A percentile compares a stretch with the other conserved stretches of the same genome.
These are phyloP conservation scores for Suillus clintonianus DNA, from an alignment of 768 basidiomycete genomes.

Conservation along the genomic window DNA sequence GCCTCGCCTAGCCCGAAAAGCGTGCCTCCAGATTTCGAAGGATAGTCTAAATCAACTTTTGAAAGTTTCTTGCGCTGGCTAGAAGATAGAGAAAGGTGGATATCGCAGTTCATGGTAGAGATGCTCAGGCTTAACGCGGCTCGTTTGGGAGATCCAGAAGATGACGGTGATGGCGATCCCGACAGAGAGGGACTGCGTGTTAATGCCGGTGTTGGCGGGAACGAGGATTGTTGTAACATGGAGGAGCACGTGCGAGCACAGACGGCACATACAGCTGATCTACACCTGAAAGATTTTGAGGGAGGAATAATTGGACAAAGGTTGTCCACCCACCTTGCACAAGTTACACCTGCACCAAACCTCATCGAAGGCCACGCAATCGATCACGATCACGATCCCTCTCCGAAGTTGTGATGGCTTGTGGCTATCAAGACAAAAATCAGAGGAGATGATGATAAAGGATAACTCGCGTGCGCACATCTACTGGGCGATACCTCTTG, in stretches of 20 bases:
- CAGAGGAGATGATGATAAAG: background rate
- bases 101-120: slow-evolving; percentile 23
- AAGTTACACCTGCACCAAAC: slow-evolving; percentile 12
- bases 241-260: slow-evolving; percentile 41
- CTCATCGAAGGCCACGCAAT: background rate
- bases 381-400: background rate
- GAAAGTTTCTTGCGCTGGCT: slow-evolving; percentile 30
- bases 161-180: slow-evolving; percentile 11
- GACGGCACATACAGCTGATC: slow-evolving; percentile 34
- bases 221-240: slow-evolving; percentile 29
- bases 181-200: slow-evolving; percentile 34
- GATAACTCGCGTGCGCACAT: slow-evolving; percentile 20
- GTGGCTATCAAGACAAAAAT: slow-evolving; percentile 14
- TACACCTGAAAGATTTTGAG: slow-evolving; percentile 25
- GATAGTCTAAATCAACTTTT: slow-evolving; percentile 16
- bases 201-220: slow-evolving; percentile 39
- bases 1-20: slow-evolving; percentile 7
- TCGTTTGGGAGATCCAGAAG: slow-evolving; percentile 27
- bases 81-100: slow-evolving; percentile 4
- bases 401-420: slow-evolving; percentile 19
- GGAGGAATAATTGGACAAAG: background rate
- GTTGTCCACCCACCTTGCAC: slow-evolving; percentile 20
- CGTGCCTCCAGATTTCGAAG: slow-evolving; percentile 4
- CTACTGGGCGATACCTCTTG: slow-evolving; percentile 29
- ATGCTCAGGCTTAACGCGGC: slow-evolving; percentile 23